Percentiles rank a stretch among this genome's conserved stretches.
phyloP scores from a whole-genome alignment of 441 rosid genomes.

The Euphorbia corollata region DNA sequence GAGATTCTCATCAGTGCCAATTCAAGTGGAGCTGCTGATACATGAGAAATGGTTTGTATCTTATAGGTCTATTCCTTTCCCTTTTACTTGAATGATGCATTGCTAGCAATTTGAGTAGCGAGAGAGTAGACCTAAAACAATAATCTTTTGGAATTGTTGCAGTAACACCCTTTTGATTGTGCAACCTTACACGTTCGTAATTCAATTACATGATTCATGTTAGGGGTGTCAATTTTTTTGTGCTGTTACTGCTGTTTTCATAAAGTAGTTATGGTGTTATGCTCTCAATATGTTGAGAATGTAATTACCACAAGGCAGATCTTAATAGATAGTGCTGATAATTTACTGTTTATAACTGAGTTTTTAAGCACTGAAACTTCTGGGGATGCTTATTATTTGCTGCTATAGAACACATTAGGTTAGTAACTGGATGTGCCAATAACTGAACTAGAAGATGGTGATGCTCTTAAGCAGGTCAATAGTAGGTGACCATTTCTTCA shows the following conservation, averaged over 20 bases:
- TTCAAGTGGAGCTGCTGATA: conserved; percentile 26
- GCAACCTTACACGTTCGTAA: background rate
- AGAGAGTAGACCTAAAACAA: conserved; percentile 1
- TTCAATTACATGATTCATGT: background rate
- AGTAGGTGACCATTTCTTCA: background rate
- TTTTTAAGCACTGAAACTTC: background rate
- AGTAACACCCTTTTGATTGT: background rate
- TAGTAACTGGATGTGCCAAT: background rate
- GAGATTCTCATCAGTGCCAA: conserved; percentile 52
- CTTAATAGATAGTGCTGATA: background rate
- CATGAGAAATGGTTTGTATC: conserved; percentile 29
- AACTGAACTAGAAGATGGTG: background rate
- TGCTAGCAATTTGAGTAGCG: conserved; percentile 4
- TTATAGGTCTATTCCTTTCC: conserved; percentile 1
- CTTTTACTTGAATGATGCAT: conserved; percentile 7
- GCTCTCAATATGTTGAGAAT: background rate
- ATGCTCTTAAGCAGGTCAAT: conserved; percentile 3
- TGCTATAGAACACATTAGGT: background rate
- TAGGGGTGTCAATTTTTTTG: background rate
- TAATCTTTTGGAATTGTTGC: background rate
- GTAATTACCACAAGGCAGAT: background rate
- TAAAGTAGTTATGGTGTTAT: background rate
- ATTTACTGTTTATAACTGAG: background rate
- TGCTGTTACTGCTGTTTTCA: conserved; percentile 9
- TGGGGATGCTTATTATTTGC: background rate